Conservation (phyloP, 441 rosid genomes). For the Gossypium gossypioides region DNA sequence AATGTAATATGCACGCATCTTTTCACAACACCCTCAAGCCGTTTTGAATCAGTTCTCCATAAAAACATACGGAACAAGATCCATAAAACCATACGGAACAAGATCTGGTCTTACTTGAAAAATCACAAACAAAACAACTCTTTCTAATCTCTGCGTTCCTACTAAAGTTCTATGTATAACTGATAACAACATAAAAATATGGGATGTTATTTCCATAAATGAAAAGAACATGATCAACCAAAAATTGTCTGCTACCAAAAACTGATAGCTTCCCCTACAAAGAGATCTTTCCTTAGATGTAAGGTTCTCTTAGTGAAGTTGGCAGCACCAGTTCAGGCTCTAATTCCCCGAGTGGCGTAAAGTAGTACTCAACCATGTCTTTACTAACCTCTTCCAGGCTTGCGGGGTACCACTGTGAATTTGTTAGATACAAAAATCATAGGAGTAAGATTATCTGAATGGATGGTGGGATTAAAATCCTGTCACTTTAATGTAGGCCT, state of each 20-base stretch:
- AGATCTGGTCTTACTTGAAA: too few species aligned
- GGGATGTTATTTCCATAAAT: not conserved
- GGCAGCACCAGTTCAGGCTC: slow-evolving; percentile 70
- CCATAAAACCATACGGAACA: too few species aligned
- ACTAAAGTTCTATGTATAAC: too few species aligned
- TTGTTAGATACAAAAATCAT: not conserved
- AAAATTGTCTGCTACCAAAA: not conserved
- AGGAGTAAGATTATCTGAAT: not conserved
- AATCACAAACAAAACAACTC: too few species aligned
- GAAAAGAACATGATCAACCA: not conserved
- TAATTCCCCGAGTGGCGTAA: slow-evolving; percentile 36
- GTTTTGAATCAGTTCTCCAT: too few species aligned
- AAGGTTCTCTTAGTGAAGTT: slow-evolving; percentile 61
- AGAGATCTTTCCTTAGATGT: slow-evolving; percentile 23
- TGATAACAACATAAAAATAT: not conserved
- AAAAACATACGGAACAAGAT: too few species aligned
- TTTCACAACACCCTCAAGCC: too few species aligned
- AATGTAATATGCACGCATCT: too few species aligned
- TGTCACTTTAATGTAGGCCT: not conserved
- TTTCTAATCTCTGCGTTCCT: too few species aligned
- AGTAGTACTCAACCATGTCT: slow-evolving; percentile 70
- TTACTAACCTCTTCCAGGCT: slow-evolving; percentile 54
- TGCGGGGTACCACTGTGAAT: slow-evolving; percentile 83
- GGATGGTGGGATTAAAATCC: not conserved
- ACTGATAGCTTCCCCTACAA: not conserved